Conservation (phyloP, 1,284 basidiomycete genomes). For the Tilletiopsis washingtonensis region DNA sequence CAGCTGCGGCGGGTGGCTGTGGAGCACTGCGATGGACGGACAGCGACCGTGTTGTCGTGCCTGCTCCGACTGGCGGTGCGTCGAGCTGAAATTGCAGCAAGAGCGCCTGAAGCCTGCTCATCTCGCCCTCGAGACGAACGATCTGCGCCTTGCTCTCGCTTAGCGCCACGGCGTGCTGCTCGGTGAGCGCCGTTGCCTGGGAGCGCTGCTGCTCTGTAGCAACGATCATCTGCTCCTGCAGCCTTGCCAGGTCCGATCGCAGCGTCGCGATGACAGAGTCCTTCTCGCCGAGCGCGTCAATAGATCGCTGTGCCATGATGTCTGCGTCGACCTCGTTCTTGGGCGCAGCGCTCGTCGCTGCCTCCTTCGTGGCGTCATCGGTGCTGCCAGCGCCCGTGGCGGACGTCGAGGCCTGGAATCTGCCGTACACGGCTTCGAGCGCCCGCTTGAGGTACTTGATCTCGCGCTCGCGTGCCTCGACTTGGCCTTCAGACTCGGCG, state of each 20-base stretch:
- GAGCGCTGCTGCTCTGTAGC: conserved; percentile 10
- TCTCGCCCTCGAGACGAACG: conserved; percentile 13
- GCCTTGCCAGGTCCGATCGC: conserved; percentile 27
- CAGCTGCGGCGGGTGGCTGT: no score
- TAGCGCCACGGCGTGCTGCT: conserved; percentile 3
- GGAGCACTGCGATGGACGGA: no score
- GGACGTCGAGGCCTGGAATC: conserved; percentile 51
- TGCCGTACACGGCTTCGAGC: conserved; percentile 72
- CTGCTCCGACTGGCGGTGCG: not conserved
- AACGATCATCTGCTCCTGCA: conserved; percentile 27
- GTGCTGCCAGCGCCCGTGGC: conserved; percentile 9
- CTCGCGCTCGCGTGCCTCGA: conserved; percentile 63
- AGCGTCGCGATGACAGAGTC: conserved; percentile 58
- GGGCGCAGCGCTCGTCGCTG: not conserved
- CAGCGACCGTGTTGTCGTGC: no score
- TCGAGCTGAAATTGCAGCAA: conserved; percentile 24
- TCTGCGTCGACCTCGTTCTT: conserved; percentile 56
- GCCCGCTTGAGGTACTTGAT: conserved; percentile 69
- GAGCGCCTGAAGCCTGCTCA: conserved; percentile 25
- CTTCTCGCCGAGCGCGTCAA: conserved; percentile 64
- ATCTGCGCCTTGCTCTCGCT: conserved; percentile 18
- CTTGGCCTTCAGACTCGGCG: conserved; percentile 54
- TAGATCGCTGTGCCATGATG: conserved; percentile 61
- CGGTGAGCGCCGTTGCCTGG: not conserved
- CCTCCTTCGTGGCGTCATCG: conserved; percentile 6